A percentile compares a stretch with the other conserved stretches of the same genome.
Evolutionary conservation across 768 basidiomycete species (phyloP).

Genomic region (Podaxis rugospora): DNA sequence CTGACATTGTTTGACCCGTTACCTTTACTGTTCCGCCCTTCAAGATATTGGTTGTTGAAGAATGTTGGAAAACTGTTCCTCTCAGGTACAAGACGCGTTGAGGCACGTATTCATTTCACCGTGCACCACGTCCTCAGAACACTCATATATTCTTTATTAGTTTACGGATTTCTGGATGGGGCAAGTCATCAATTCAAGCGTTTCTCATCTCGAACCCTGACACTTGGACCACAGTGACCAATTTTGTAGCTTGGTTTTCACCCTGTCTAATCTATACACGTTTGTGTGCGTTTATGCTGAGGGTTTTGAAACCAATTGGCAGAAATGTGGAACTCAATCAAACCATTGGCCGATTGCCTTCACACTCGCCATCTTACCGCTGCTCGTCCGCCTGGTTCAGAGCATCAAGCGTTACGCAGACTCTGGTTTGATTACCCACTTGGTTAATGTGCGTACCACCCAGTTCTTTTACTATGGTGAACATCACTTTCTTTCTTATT

Average conservation of each 20-base stretch:
- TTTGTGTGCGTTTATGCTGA: constrained; percentile 69
- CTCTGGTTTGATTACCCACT: constrained; percentile 66
- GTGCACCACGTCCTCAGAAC: background rate
- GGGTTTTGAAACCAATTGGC: constrained; percentile 46
- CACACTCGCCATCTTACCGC: constrained; percentile 59
- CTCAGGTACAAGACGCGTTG: constrained; percentile 70
- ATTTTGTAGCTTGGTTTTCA: constrained; percentile 75
- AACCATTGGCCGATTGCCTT: constrained; percentile 61
- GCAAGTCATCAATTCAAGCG: constrained; percentile 32
- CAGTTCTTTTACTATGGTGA: background rate
- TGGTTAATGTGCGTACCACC: constrained; percentile 67
- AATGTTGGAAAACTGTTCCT: constrained; percentile 57
- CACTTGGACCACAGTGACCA: constrained; percentile 52
- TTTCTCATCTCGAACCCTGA: background rate
- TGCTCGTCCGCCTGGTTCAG: constrained; percentile 77
- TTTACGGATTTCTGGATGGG: constrained; percentile 91
- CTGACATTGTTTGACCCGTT: constrained; percentile 73
- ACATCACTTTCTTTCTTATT: background rate
- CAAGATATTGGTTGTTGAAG: constrained; percentile 80
- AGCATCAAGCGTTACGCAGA: constrained; percentile 85
- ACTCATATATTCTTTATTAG: constrained; percentile 26
- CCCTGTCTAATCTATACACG: constrained; percentile 68
- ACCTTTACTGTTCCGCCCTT: constrained; percentile 54
- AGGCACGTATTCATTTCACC: constrained; percentile 42
- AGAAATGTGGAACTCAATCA: constrained; percentile 37